Conservation (phyloP, 2,329 filamentous ascomycete species). For the Rhexocercosporidium sp. region DNA sequence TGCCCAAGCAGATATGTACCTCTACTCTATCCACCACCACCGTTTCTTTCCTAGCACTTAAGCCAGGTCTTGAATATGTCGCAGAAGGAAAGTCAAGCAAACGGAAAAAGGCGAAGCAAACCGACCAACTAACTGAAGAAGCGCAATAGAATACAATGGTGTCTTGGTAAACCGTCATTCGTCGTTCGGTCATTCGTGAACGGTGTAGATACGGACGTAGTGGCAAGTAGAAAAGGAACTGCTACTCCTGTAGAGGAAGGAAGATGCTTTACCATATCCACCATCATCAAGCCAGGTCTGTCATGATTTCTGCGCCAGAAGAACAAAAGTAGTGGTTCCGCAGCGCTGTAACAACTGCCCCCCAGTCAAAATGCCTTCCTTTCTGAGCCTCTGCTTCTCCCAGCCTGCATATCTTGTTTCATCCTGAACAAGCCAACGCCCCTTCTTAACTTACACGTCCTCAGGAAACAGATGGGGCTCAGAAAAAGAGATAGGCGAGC, state of each 20-base stretch:
- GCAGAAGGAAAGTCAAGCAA: no score
- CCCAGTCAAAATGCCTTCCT: conserved; percentile 3
- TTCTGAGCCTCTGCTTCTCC: not conserved
- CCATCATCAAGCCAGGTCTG: conserved; percentile 8
- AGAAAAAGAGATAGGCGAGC: conserved; percentile 96
- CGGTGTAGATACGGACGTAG: not conserved
- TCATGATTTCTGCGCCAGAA: not conserved
- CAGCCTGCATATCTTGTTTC: not conserved
- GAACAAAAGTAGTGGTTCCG: not conserved
- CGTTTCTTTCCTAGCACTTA: no score
- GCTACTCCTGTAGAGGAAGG: not conserved
- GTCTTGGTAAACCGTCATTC: conserved; percentile 15
- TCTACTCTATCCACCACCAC: no score
- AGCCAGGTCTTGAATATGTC: no score
- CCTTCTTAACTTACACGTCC: conserved; percentile 9
- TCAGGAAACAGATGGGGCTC: conserved; percentile 42
- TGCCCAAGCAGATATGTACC: no score
- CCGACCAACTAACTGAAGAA: not conserved
- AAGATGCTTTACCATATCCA: conserved; percentile 21
- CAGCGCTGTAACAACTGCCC: not conserved
- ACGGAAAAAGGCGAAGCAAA: no score
- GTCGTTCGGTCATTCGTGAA: conserved; percentile 7
- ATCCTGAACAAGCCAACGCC: conserved; percentile 2
- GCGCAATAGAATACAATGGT: conserved; percentile 30
- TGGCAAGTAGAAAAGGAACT: not conserved